Percentiles rank a stretch among this genome's conserved stretches.
Conservation (phyloP, 179 eudicot species). For the Vitellaria paradoxa region DNA sequence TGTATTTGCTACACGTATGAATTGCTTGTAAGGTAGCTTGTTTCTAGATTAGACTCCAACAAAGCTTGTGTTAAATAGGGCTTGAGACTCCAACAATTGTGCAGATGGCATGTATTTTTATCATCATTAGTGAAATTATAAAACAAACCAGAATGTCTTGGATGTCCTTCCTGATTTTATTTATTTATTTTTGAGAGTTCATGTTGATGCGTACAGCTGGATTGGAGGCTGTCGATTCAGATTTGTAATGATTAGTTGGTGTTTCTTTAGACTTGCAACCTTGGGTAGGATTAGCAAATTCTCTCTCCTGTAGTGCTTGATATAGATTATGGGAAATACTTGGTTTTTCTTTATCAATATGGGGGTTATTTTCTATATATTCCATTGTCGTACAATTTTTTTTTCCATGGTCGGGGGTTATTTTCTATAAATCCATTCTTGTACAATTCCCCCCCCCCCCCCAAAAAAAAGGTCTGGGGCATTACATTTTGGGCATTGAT, state of each 20-base stretch:
- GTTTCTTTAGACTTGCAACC: background rate
- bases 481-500: background rate
- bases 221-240: background rate
- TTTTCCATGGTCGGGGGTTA: no score
- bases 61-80: background rate
- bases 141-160: background rate
- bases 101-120: no score
- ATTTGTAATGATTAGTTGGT: background rate
- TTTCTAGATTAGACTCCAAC: background rate
- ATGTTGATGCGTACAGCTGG: background rate
- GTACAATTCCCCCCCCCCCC: background rate
- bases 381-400: background rate
- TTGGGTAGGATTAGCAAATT: background rate
- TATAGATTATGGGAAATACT: background rate
- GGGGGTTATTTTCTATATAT: background rate
- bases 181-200: no score
- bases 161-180: background rate
- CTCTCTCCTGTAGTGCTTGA: background rate
- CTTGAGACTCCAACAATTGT: background rate
- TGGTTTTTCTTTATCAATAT: background rate
- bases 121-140: background rate
- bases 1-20: background rate
- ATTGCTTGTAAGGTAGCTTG: background rate
- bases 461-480: no score
- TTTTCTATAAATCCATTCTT: no score